Percentiles rank a stretch among this genome's conserved stretches.
phyloP scores from a whole-genome alignment of 2,329 filamentous ascomycete species.

The Pseudonectria foliicola region DNA sequence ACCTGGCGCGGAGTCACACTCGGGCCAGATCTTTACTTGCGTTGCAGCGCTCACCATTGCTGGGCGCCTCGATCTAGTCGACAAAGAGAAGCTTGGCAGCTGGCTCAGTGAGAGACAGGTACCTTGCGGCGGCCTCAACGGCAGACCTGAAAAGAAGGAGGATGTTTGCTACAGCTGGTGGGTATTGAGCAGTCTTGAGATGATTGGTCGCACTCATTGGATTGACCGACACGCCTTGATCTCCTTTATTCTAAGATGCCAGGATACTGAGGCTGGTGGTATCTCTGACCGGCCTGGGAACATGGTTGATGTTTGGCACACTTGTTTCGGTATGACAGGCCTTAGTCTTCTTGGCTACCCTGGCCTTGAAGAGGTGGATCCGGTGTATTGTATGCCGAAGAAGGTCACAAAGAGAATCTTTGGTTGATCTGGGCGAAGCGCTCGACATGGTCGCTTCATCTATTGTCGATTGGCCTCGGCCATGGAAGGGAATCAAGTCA shows the following conservation, averaged over 20 bases:
- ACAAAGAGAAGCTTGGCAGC: slow-evolving; percentile 71
- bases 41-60: slow-evolving; percentile 81
- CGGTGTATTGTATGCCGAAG: slow-evolving; percentile 79
- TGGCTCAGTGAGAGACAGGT: slow-evolving; percentile 95
- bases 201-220: slow-evolving; percentile 85
- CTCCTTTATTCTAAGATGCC: slow-evolving; percentile 77
- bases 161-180: slow-evolving; percentile 99
- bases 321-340: slow-evolving; percentile 80
- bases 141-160: slow-evolving; percentile 87
- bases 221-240: slow-evolving; percentile 77
- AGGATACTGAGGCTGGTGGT: slow-evolving; percentile 78
- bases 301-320: slow-evolving; percentile 97
- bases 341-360: slow-evolving; percentile 76
- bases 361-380: slow-evolving; percentile 73
- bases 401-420: slow-evolving; percentile 55
- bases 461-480: not conserved
- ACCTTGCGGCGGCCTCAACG: slow-evolving; percentile 81
- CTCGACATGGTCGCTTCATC: not conserved
- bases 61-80: slow-evolving; percentile 70
- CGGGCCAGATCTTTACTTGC: slow-evolving; percentile 94
- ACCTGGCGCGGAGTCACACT: slow-evolving; percentile 88
- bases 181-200: slow-evolving; percentile 86
- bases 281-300: slow-evolving; percentile 86
- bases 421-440: slow-evolving; percentile 24
- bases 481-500: not conserved